Conservation (phyloP, 2,329 filamentous ascomycete species). For the Paraphoma chrysanthemicola region DNA sequence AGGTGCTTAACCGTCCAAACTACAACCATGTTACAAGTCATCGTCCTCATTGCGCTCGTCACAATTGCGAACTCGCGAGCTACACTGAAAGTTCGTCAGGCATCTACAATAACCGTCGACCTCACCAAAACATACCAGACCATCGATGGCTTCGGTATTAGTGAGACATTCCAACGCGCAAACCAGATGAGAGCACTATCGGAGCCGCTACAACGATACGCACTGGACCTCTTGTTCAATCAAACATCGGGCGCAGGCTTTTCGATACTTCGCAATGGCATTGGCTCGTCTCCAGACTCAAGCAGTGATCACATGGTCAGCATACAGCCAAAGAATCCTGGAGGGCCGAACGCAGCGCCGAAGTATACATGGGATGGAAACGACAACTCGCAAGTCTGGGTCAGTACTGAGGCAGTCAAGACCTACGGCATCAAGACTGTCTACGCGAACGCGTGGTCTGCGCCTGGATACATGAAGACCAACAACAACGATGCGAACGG, state of each 20-base stretch:
- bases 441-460: constrained; percentile 60
- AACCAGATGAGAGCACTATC: constrained; percentile 53
- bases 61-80: constrained; percentile 3
- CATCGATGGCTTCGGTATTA: constrained; percentile 58
- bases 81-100: constrained; percentile 19
- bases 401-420: constrained; percentile 57
- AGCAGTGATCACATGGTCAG: constrained; percentile 48
- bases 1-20: too few relatives aligned
- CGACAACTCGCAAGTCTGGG: constrained; percentile 58
- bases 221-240: constrained; percentile 56
- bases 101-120: constrained; percentile 50
- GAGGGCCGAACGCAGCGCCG: constrained; percentile 28
- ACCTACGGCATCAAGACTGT: constrained; percentile 54
- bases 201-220: constrained; percentile 46
- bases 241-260: constrained; percentile 54
- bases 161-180: constrained; percentile 55
- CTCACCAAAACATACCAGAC: constrained; percentile 54
- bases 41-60: constrained; percentile 14
- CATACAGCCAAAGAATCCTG: constrained; percentile 35
- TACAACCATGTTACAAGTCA: constrained; percentile 7
- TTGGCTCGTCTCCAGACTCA: constrained; percentile 54
- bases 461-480: constrained; percentile 61
- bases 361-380: constrained; percentile 40
- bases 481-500: constrained; percentile 55
- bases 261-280: constrained; percentile 55